Conservation (phyloP, 2,329 filamentous ascomycete genomes). For the Drechmeria coniospora region DNA sequence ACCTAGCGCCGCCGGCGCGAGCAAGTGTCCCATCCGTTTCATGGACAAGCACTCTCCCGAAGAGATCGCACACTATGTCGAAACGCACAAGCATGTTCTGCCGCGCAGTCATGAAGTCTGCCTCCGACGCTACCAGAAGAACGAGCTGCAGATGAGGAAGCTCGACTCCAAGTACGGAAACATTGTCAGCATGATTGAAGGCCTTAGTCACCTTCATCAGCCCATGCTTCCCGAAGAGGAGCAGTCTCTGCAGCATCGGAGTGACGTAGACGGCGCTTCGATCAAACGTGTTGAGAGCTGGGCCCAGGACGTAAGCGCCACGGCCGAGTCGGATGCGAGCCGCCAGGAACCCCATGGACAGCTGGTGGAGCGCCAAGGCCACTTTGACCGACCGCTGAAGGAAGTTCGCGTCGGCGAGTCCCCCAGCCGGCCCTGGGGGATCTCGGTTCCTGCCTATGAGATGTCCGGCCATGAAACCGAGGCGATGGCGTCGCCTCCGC, state of each 20-base stretch:
- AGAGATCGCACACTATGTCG: slow-evolving; percentile 85
- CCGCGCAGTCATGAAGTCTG: slow-evolving; percentile 89
- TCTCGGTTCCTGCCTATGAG: slow-evolving; percentile 55
- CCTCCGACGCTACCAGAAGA: slow-evolving; percentile 75
- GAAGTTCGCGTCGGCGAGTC: slow-evolving; percentile 90
- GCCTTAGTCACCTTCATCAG: slow-evolving; percentile 74
- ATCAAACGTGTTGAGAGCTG: slow-evolving; percentile 69
- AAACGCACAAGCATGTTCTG: slow-evolving; percentile 88
- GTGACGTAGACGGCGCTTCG: slow-evolving; percentile 34
- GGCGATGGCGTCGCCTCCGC: slow-evolving; percentile 38
- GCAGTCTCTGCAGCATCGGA: slow-evolving; percentile 24
- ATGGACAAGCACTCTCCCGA: slow-evolving; percentile 85
- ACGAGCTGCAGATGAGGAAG: slow-evolving; percentile 70
- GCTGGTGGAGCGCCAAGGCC: slow-evolving; percentile 47
- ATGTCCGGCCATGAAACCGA: slow-evolving; percentile 18
- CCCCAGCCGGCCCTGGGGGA: slow-evolving; percentile 85
- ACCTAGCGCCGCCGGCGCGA: slow-evolving; percentile 31
- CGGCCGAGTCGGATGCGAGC: slow-evolving; percentile 20
- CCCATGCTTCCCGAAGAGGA: slow-evolving; percentile 57
- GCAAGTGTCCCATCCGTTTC: slow-evolving; percentile 83
- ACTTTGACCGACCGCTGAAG: slow-evolving; percentile 73
- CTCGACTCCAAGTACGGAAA: slow-evolving; percentile 90
- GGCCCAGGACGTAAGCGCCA: slow-evolving; percentile 61
- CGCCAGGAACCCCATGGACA: slow-evolving; percentile 22
- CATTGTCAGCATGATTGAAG: slow-evolving; percentile 86